Conservation (phyloP, 2,329 filamentous ascomycete species). For the Trichophyton verrucosum region DNA sequence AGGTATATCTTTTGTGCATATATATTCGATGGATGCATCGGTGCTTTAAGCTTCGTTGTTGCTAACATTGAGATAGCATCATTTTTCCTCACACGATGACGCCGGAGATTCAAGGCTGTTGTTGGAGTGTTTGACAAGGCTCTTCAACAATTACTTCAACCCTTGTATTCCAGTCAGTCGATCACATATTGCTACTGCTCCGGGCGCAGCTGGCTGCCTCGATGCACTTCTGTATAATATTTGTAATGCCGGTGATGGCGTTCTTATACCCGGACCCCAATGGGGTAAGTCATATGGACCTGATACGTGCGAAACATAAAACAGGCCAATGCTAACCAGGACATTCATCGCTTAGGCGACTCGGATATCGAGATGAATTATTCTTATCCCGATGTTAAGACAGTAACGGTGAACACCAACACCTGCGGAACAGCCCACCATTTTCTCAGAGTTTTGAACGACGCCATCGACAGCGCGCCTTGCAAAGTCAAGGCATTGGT, state of each 20-base stretch:
- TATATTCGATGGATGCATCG: background rate
- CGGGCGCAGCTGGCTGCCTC: slow-evolving; percentile 14
- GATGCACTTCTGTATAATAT: slow-evolving; percentile 24
- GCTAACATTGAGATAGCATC: slow-evolving; percentile 1
- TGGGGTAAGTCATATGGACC: slow-evolving; percentile 18
- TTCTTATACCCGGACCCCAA: slow-evolving; percentile 22
- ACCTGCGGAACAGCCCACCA: slow-evolving; percentile 12
- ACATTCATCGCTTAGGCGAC: slow-evolving; percentile 9
- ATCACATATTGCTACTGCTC: slow-evolving; percentile 15
- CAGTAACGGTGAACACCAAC: slow-evolving; percentile 13
- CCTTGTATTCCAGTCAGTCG: slow-evolving; percentile 15
- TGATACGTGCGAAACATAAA: background rate
- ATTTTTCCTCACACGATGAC: slow-evolving; percentile 14
- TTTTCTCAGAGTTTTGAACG: slow-evolving; percentile 12
- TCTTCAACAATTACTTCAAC: slow-evolving; percentile 22
- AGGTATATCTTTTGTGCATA: slow-evolving; percentile 3
- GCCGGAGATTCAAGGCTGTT: slow-evolving; percentile 15
- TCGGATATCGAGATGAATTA: slow-evolving; percentile 14
- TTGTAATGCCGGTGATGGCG: slow-evolving; percentile 24
- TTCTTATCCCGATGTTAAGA: slow-evolving; percentile 12
- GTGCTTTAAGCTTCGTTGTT: background rate
- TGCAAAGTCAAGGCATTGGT: slow-evolving; percentile 16
- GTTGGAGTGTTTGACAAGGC: slow-evolving; percentile 12
- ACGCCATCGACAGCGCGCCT: slow-evolving; percentile 10
- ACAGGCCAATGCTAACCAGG: background rate